Conservation (phyloP, 2,329 filamentous ascomycete species). For the Simplicillium sp. region DNA sequence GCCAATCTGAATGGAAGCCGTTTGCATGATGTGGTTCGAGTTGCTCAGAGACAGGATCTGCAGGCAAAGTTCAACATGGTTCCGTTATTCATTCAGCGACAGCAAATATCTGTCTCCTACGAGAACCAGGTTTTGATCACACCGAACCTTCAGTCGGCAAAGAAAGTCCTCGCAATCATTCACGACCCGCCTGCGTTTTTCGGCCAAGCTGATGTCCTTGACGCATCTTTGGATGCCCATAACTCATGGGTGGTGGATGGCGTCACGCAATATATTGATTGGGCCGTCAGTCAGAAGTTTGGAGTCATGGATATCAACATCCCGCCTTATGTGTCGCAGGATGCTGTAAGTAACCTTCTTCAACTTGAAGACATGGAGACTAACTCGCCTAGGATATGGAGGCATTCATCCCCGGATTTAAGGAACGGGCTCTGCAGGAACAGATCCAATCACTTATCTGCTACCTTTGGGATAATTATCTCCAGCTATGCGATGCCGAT, state of each 20-base stretch:
- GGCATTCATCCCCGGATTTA: slow-evolving; percentile 31
- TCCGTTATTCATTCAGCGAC: slow-evolving; percentile 68
- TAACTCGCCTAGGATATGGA: slow-evolving; percentile 31
- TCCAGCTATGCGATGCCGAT: slow-evolving; percentile 64
- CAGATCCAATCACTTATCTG: slow-evolving; percentile 65
- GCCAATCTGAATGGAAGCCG: slow-evolving; percentile 46
- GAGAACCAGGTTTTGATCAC: slow-evolving; percentile 82
- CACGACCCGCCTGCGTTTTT: slow-evolving; percentile 78
- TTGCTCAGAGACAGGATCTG: slow-evolving; percentile 63
- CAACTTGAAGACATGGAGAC: background rate
- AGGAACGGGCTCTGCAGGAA: slow-evolving; percentile 40
- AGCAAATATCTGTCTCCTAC: slow-evolving; percentile 64
- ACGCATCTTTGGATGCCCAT: slow-evolving; percentile 67
- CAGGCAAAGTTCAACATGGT: slow-evolving; percentile 69
- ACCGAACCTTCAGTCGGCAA: slow-evolving; percentile 54
- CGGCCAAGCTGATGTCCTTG: slow-evolving; percentile 57
- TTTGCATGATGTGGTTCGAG: slow-evolving; percentile 71
- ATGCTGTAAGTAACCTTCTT: slow-evolving; percentile 37
- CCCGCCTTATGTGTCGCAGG: slow-evolving; percentile 62
- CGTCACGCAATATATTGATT: slow-evolving; percentile 71
- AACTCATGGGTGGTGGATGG: slow-evolving; percentile 85
- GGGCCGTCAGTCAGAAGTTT: slow-evolving; percentile 69
- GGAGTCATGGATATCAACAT: slow-evolving; percentile 89
- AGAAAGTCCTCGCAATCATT: slow-evolving; percentile 72
- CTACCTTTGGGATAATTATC: slow-evolving; percentile 96